Percentiles rank a stretch among this genome's conserved stretches.
These are phyloP conservation scores for Herpetospermum pedunculosum DNA, from an alignment of 306 rosid species.

Conservation along the genomic window DNA sequence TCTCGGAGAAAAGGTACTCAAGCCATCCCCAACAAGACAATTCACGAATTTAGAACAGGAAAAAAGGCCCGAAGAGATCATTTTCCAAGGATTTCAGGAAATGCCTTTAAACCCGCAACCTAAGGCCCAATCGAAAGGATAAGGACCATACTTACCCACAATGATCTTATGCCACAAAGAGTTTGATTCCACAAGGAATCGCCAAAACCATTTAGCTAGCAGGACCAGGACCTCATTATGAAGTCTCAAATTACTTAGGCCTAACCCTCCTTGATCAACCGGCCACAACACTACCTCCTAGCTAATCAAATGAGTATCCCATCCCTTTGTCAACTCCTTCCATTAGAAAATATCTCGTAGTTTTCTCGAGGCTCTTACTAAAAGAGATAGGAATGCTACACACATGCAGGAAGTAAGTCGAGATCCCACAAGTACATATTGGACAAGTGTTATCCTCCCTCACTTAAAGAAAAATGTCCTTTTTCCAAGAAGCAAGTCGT, in stretches of 20 bases:
- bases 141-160: background rate
- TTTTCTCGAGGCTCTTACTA: background rate
- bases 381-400: background rate
- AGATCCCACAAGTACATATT: background rate
- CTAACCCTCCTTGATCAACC: background rate
- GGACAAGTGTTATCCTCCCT: background rate
- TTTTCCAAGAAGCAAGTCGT: background rate
- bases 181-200: background rate
- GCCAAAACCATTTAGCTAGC: background rate
- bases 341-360: background rate
- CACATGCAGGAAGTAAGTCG: background rate
- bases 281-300: background rate
- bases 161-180: background rate
- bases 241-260: background rate
- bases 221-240: background rate
- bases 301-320: background rate
- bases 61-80: no score
- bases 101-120: background rate
- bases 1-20: background rate
- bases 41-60: no score
- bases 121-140: background rate
- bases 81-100: no score
- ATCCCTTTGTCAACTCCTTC: background rate
- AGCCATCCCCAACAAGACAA: no score
- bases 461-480: background rate